Base-by-base conservation (phyloP, 192 early-diverging fungal genomes). In the Pilaira anomala region DNA sequence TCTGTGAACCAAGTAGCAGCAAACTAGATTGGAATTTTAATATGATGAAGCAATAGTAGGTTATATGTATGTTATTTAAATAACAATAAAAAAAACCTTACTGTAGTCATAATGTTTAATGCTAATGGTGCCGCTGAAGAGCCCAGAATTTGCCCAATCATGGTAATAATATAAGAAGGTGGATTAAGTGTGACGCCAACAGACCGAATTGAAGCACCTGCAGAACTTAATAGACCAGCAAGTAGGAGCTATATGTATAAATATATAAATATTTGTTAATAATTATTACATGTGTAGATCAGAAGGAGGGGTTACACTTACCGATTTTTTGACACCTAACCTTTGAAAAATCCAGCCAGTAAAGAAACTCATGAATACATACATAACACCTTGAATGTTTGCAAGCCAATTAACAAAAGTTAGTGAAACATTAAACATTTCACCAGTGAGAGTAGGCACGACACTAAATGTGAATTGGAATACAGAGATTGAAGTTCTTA, bases 341-440 rank as follows among this genome's bases (percentile, higher is more conserved):
- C 44, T 54, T 41, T 74, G 66, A 53, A 68, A 74, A 13, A 74
- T 30, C 72, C 72, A 74, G 1, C 66, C 72, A 13, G 72, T 74
- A 48, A 65, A 57, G 11, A 74, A 63, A 36, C 66, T 68, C 55
- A 74, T 48, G 16, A 68, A 48, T 13, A 73, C 71, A 53, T 73
- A 73, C n/a, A 73, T 61, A 3, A 73, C 26, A 21, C 65, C 62
- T 62, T 68, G 66, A 25, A 74, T 56, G 42, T 74, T 74, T n/a
- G 67, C 54, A 8, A 74, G 58, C 72, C 72, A 74, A 60, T 67
- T 74, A 28, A 74, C 51, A 12, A 66, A 66, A 18, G 66, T 62
- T 29, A 74, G 41, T 55, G 55, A 52, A 4, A 74, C 67, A 13
- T 48, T 41, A 48, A 74, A 65, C 26, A 58, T 63, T 24, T 68